Conservation (phyloP, 225 moss, liverwort and hornwort genomes). For the Marchantia paleacea region DNA sequence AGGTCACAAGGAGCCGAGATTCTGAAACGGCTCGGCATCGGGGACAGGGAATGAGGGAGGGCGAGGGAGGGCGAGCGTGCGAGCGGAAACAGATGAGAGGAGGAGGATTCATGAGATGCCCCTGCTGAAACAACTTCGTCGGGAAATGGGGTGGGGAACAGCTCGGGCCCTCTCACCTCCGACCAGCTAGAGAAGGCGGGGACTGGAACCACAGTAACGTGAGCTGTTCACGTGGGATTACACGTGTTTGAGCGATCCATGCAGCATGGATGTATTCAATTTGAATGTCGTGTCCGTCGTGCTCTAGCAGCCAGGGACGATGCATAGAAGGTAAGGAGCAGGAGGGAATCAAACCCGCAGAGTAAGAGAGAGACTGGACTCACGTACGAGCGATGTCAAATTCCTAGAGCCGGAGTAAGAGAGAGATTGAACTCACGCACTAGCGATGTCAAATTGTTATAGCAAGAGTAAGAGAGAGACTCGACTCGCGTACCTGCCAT, state of each 20-base stretch:
- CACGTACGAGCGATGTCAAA: no score
- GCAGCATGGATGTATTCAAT: neutral
- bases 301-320: neutral
- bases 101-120: no score
- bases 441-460: neutral
- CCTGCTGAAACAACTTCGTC: neutral
- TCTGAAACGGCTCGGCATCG: neutral
- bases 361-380: neutral
- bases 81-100: no score
- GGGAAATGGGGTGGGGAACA: neutral
- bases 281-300: neutral
- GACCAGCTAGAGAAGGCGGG: neutral
- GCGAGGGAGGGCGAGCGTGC: no score
- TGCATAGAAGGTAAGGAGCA: neutral
- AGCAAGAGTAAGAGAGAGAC: neutral
- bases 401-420: neutral
- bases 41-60: neutral
- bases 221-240: constrained; percentile 1
- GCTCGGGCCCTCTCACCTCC: neutral
- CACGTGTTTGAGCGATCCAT: neutral
- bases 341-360: neutral
- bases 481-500: no score
- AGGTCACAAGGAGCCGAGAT: neutral
- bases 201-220: neutral
- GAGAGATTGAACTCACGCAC: neutral